These are phyloP conservation scores for Xenoacremonium recifei DNA, from an alignment of 2,329 filamentous ascomycete genomes.

Conservation along the genomic window DNA sequence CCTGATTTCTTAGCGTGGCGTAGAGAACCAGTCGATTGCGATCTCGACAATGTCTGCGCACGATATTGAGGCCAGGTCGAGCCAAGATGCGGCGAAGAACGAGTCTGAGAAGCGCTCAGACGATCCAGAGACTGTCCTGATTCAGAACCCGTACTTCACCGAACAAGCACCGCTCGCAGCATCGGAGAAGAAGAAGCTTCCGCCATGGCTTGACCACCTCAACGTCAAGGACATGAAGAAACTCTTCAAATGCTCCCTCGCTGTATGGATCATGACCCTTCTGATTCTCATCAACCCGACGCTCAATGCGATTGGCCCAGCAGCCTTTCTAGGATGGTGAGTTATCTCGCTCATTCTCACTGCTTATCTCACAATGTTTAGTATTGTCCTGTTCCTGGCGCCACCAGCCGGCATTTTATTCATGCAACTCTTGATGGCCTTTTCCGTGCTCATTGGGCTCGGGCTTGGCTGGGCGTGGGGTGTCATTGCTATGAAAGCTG, in stretches of 20 bases:
- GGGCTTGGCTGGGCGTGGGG: constrained; percentile 50
- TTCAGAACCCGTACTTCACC: too few relatives aligned
- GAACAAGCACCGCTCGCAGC: too few relatives aligned
- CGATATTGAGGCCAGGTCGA: too few relatives aligned
- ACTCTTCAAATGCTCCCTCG: constrained; percentile 44
- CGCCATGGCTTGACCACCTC: constrained; percentile 43
- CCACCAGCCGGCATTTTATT: constrained; percentile 46
- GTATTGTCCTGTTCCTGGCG: constrained; percentile 40
- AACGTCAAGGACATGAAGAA: constrained; percentile 45
- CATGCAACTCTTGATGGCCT: constrained; percentile 40
- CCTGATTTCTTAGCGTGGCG: too few relatives aligned
- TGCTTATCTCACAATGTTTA: background rate
- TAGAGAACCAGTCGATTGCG: too few relatives aligned
- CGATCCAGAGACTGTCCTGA: too few relatives aligned
- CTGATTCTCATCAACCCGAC: constrained; percentile 46
- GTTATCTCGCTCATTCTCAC: background rate
- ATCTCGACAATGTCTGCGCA: too few relatives aligned
- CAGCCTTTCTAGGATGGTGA: constrained; percentile 42
- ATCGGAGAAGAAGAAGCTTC: too few relatives aligned
- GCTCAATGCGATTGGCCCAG: constrained; percentile 38
- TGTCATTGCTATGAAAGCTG: constrained; percentile 47
- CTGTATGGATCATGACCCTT: constrained; percentile 43
- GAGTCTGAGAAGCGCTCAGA: too few relatives aligned
- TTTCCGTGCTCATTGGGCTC: constrained; percentile 45
- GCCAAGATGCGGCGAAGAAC: too few relatives aligned